Conservation (phyloP, 495 filamentous ascomycete genomes). For the Podospora bellae-mahoneyi region DNA sequence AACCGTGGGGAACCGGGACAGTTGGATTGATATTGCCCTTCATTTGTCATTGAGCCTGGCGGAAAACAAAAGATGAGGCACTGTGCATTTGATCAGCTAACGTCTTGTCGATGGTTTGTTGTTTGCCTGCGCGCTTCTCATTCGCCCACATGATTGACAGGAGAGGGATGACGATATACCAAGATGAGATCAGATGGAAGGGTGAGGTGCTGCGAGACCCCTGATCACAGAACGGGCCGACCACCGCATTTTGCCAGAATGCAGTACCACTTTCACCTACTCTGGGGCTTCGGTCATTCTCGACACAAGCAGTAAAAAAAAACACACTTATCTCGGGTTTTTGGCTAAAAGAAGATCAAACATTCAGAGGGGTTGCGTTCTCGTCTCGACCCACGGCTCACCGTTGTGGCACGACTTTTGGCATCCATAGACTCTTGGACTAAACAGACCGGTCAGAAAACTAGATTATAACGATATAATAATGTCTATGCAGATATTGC, state of each 20-base stretch:
- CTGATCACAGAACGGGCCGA: slow-evolving; percentile 39
- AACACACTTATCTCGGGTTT: slow-evolving; percentile 29
- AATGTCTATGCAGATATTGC: neutral
- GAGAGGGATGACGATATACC: neutral
- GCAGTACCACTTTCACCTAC: slow-evolving; percentile 25
- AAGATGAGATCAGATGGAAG: neutral
- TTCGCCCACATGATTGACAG: neutral
- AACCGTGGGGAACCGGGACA: slow-evolving; percentile 3
- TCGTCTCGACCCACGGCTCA: slow-evolving; percentile 23
- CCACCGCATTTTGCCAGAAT: slow-evolving; percentile 45
- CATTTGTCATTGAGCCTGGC: neutral
- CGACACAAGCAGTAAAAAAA: slow-evolving; percentile 20
- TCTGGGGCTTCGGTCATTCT: slow-evolving; percentile 13
- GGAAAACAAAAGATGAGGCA: neutral
- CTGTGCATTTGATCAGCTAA: slow-evolving; percentile 2
- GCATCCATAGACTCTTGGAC: neutral
- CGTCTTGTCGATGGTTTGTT: neutral
- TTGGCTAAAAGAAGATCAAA: slow-evolving; percentile 52
- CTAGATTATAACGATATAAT: neutral
- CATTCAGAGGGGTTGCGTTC: slow-evolving; percentile 22
- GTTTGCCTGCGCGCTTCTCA: neutral
- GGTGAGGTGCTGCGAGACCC: slow-evolving; percentile 8
- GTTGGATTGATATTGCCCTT: neutral
- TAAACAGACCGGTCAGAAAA: neutral
- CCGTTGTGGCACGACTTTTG: neutral